phyloP scores from a whole-genome alignment of 2,329 filamentous ascomycete genomes.

The Apiospora rasikravindrae region DNA sequence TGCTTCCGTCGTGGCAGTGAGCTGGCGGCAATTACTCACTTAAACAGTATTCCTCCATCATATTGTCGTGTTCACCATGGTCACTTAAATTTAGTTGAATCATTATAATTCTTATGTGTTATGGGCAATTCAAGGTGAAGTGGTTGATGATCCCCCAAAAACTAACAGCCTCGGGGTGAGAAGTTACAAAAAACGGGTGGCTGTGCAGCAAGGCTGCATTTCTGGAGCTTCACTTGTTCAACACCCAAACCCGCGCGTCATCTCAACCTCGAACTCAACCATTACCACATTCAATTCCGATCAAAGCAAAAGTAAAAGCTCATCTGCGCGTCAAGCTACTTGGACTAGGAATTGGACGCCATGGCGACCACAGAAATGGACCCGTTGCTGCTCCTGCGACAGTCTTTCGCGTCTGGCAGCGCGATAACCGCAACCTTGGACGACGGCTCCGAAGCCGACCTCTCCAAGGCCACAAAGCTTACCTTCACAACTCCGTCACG shows the following conservation, averaged over 20 bases:
- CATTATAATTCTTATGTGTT: not conserved
- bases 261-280: not conserved
- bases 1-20: not conserved
- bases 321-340: not conserved
- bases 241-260: conserved; percentile 10
- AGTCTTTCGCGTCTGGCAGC: conserved; percentile 75
- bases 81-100: not conserved
- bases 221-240: conserved; percentile 12
- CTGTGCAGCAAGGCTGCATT: conserved; percentile 14
- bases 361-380: conserved; percentile 72
- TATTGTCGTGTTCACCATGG: not conserved
- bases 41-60: not conserved
- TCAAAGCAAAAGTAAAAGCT: not conserved
- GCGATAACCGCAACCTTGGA: conserved; percentile 77
- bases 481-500: conserved; percentile 69
- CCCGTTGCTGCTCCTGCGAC: conserved; percentile 81
- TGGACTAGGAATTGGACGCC: conserved; percentile 24
- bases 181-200: conserved; percentile 2
- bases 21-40: not conserved
- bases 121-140: not conserved
- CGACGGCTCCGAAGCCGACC: conserved; percentile 67
- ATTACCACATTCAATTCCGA: not conserved
- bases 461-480: conserved; percentile 80
- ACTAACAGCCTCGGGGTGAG: not conserved
- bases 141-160: not conserved